phyloP scores from a whole-genome alignment of 805 yeast species.

The Diddensiella transvaalensis region DNA sequence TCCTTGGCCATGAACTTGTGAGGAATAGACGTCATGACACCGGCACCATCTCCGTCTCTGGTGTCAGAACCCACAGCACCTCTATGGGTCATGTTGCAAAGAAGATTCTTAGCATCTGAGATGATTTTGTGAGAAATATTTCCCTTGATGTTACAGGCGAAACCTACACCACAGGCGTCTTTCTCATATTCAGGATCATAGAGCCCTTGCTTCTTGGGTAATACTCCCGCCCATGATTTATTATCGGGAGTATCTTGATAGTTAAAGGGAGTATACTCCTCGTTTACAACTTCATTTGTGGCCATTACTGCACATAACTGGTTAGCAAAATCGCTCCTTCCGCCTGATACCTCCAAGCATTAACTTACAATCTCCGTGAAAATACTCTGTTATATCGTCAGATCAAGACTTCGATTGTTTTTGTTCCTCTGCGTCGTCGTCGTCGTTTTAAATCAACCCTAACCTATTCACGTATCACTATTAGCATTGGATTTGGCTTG shows the following conservation, averaged over 20 bases:
- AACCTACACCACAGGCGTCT: conserved; percentile 99
- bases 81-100: conserved; percentile 98
- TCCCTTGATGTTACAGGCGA: conserved; percentile 92
- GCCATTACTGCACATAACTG: conserved; percentile 14
- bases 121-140: conserved; percentile 83
- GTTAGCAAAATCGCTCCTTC: no score
- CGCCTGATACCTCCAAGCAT: no score
- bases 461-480: no score
- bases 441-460: no score
- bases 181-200: conserved; percentile 92
- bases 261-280: conserved; percentile 41
- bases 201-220: conserved; percentile 83
- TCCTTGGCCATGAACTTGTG: conserved; percentile 84
- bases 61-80: conserved; percentile 97
- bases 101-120: conserved; percentile 76
- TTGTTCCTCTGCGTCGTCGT: no score
- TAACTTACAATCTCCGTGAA: neutral
- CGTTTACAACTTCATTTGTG: conserved; percentile 14
- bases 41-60: conserved; percentile 98
- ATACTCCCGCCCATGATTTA: conserved; percentile 86
- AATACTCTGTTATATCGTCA: no score
- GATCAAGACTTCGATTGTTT: no score
- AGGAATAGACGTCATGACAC: conserved; percentile 89
- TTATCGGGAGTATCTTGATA: conserved; percentile 77
- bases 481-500: no score